Conservation (phyloP, 164 flowering plant species). For the grape (Vitis vinifera) region DNA sequence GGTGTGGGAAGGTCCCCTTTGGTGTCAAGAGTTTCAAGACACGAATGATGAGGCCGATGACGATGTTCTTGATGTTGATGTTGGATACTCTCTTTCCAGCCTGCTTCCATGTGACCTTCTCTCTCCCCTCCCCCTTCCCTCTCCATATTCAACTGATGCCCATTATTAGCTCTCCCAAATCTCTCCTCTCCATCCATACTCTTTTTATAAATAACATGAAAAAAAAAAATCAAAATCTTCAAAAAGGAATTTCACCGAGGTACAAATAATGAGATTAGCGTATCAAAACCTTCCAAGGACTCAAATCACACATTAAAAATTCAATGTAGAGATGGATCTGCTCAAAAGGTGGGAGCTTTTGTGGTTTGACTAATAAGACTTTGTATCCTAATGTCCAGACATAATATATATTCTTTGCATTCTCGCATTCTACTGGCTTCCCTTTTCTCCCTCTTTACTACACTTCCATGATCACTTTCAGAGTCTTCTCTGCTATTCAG, state of each 20-base stretch:
- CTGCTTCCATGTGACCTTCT: slow-evolving; percentile 15
- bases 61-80: slow-evolving; percentile 24
- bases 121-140: slow-evolving; percentile 4
- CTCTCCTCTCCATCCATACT: too few relatives aligned
- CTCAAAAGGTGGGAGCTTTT: not conserved
- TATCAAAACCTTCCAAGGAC: too few relatives aligned
- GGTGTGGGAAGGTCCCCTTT: not conserved
- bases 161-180: not conserved
- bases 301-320: not conserved
- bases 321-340: not conserved
- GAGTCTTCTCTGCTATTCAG: not conserved
- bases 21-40: slow-evolving; percentile 21
- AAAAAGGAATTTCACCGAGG: too few relatives aligned
- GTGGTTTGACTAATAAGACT: slow-evolving; percentile 4
- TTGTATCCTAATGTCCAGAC: not conserved
- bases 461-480: too few relatives aligned
- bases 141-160: slow-evolving; percentile 8
- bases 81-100: slow-evolving; percentile 21
- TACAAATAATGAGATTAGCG: too few relatives aligned
- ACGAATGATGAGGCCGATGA: slow-evolving; percentile 31
- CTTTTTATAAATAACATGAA: too few relatives aligned
- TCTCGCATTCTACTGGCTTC: not conserved
- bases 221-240: too few relatives aligned
- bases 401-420: not conserved
- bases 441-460: not conserved